phyloP scores from a whole-genome alignment of 345 rosid species.

The Conringia planisiliqua region DNA sequence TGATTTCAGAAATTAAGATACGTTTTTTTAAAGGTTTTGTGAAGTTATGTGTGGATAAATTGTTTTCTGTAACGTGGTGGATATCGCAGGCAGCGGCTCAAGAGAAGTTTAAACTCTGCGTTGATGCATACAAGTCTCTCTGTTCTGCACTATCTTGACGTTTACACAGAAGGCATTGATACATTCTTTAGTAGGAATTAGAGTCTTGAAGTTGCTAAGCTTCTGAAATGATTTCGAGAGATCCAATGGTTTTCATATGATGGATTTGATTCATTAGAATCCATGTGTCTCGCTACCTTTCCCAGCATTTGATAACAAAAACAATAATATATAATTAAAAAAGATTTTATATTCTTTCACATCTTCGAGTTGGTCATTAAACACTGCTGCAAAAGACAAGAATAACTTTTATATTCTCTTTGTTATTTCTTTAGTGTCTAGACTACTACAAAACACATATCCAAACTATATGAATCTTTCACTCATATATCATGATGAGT shows the following conservation, averaged over 20 bases:
- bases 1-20: neutral
- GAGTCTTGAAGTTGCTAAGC: constrained; percentile 7
- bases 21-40: neutral
- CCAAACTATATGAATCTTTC: neutral
- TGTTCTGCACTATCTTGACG: constrained; percentile 50
- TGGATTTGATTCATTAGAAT: neutral
- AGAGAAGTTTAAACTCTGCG: constrained; percentile 85
- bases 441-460: neutral
- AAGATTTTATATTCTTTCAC: neutral
- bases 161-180: neutral
- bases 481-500: constrained; percentile 2
- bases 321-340: neutral
- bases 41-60: neutral
- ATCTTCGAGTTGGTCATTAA: neutral
- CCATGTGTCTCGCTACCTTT: neutral
- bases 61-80: neutral
- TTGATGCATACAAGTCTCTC: constrained; percentile 72
- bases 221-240: neutral
- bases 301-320: neutral
- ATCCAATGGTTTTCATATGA: neutral
- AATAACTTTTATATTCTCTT: neutral
- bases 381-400: neutral
- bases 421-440: neutral
- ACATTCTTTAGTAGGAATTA: neutral
- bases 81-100: constrained; percentile 61